A percentile compares a stretch with the other conserved stretches of the same genome.
phyloP scores from a whole-genome alignment of 352 stramenopile genomes.

The Phytophthora cactorum region DNA sequence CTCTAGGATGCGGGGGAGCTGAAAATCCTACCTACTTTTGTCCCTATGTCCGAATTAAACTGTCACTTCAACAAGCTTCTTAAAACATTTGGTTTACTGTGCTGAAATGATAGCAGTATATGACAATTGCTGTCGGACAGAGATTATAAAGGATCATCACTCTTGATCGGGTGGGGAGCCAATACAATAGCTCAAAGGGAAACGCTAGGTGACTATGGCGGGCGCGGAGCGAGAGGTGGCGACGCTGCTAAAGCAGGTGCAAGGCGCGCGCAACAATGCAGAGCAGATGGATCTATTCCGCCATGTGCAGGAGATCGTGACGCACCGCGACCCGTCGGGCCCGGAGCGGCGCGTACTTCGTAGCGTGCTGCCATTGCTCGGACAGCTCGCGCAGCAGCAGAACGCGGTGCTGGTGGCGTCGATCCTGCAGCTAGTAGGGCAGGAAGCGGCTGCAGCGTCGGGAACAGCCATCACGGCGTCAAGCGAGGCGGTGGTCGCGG shows the following conservation, averaged over 20 bases:
- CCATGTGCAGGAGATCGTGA: slow-evolving; percentile 65
- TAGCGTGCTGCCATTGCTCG: slow-evolving; percentile 48
- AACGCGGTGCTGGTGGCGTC: slow-evolving; percentile 64
- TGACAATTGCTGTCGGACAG: slow-evolving; percentile 10
- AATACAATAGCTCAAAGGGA: slow-evolving; percentile 18
- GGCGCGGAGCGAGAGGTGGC: slow-evolving; percentile 51
- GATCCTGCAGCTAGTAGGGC: slow-evolving; percentile 58
- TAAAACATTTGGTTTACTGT: neutral
- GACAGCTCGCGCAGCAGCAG: slow-evolving; percentile 57
- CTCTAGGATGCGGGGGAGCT: slow-evolving; percentile 3
- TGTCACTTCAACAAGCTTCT: slow-evolving; percentile 13
- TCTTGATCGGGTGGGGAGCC: neutral
- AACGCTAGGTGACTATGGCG: slow-evolving; percentile 29
- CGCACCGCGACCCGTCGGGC: slow-evolving; percentile 63
- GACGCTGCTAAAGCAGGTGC: slow-evolving; percentile 61
- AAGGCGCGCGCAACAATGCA: slow-evolving; percentile 44
- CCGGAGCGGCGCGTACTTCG: slow-evolving; percentile 47
- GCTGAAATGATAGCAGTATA: neutral
- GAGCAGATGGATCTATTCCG: slow-evolving; percentile 69
- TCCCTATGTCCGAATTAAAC: slow-evolving; percentile 6
- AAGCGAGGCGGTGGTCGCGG: slow-evolving; percentile 11
- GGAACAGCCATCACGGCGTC: neutral
- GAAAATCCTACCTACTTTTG: slow-evolving; percentile 18
- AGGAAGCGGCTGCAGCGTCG: slow-evolving; percentile 17
- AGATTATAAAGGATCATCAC: slow-evolving; percentile 8